phyloP scores from a whole-genome alignment of 495 filamentous ascomycete species.

The Niebla homalea region DNA sequence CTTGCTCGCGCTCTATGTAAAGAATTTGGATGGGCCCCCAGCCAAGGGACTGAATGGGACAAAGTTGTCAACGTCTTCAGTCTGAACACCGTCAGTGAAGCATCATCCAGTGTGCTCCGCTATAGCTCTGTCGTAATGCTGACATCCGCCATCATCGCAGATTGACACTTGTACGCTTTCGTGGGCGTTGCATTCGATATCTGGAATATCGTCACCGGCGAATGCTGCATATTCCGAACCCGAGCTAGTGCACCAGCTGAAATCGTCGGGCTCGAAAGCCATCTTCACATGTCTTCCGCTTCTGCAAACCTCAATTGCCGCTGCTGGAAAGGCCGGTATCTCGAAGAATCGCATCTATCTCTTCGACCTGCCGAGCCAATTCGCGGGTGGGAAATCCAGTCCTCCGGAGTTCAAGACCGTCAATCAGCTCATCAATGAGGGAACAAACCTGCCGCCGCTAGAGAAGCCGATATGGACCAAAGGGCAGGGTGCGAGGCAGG shows the following conservation, averaged over 20 bases:
- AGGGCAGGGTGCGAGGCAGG: constrained; percentile 62
- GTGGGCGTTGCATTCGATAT: constrained; percentile 64
- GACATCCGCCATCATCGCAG: constrained; percentile 27
- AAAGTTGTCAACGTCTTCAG: constrained; percentile 69
- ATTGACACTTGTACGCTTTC: constrained; percentile 67
- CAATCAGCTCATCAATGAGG: constrained; percentile 51
- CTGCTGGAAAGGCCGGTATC: constrained; percentile 52
- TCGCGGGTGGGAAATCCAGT: constrained; percentile 31
- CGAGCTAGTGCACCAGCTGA: constrained; percentile 70
- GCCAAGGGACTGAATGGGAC: constrained; percentile 71
- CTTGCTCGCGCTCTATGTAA: constrained; percentile 60
- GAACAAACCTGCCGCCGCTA: constrained; percentile 45
- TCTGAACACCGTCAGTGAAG: constrained; percentile 63
- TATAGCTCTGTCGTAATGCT: background rate
- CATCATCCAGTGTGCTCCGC: background rate
- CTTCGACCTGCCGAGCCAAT: constrained; percentile 47
- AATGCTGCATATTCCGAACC: constrained; percentile 68
- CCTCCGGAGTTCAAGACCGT: constrained; percentile 53
- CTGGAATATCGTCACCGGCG: constrained; percentile 63
- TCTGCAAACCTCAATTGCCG: constrained; percentile 54
- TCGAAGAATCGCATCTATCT: constrained; percentile 63
- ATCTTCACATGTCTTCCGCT: constrained; percentile 72
- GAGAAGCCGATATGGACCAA: constrained; percentile 55
- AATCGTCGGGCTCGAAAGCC: constrained; percentile 58
- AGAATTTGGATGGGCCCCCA: constrained; percentile 61